Conservation (phyloP, 2,329 filamentous ascomycete genomes). For the Delphinella strobiligena region DNA sequence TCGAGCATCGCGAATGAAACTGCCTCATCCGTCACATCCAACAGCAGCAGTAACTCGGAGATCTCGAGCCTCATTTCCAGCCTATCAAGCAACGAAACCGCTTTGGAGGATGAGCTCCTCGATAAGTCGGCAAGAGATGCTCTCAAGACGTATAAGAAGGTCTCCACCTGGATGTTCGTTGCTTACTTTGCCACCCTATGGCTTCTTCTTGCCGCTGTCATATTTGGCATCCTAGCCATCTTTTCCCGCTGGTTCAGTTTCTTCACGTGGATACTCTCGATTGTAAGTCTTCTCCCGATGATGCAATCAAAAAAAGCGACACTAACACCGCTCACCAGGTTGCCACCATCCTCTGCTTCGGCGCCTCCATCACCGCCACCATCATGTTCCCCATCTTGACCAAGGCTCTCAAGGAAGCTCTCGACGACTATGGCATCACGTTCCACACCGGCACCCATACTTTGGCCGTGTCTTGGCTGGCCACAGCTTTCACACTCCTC, state of each 20-base stretch:
- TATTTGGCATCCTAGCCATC: constrained; percentile 70
- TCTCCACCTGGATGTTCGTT: constrained; percentile 72
- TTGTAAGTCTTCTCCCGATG: constrained; percentile 39
- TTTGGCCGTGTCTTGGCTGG: constrained; percentile 66
- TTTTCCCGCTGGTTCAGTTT: constrained; percentile 75
- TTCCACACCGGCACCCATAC: constrained; percentile 56
- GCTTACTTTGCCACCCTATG: constrained; percentile 65
- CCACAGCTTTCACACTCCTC: constrained; percentile 61
- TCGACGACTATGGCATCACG: constrained; percentile 60
- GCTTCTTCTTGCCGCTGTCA: constrained; percentile 56
- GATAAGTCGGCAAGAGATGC: constrained; percentile 55
- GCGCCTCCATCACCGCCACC: constrained; percentile 61
- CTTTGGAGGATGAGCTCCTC: constrained; percentile 32
- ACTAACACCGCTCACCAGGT: constrained; percentile 22
- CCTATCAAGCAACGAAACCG: constrained; percentile 38
- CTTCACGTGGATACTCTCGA: constrained; percentile 64
- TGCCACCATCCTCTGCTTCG: constrained; percentile 46
- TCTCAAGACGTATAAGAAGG: constrained; percentile 59
- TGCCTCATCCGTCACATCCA: constrained; percentile 8
- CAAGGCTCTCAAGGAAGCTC: constrained; percentile 52
- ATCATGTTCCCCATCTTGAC: constrained; percentile 60
- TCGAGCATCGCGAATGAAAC: constrained; percentile 35
- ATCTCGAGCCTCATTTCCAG: constrained; percentile 22
- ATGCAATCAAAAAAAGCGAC: constrained; percentile 9
- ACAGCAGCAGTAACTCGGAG: constrained; percentile 21